Base-by-base conservation (phyloP, 768 basidiomycete species). In the Termitomyces sp. region DNA sequence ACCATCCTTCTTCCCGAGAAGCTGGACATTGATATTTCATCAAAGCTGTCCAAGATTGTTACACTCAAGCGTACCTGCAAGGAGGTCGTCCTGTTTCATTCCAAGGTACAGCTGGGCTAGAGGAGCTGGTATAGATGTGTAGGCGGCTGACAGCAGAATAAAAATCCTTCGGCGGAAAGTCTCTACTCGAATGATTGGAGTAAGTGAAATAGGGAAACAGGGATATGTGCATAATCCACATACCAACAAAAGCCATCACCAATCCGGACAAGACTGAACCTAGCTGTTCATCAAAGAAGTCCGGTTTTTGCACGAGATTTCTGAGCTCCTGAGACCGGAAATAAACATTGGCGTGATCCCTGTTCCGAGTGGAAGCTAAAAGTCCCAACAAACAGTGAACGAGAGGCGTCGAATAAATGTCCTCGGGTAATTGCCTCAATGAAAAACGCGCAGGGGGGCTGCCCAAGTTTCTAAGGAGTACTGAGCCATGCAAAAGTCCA, bases 361-460 rank as follows among this genome's bases (percentile, higher is more conserved):
- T 76, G 49, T 85, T 79, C 61, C 71, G 76, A 14, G 79, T 77
- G 10, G 83, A 77, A 20, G 76, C 72, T 12, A 83, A 67, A 26
- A 90, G 76, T 46, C 66, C 69, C 43, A 69, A 62, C 3, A 88
- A 71, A 16, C 76, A 72, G 55, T 75, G 76, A n/a, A 74, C 67
- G 14, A 89, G 63, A 8, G 83, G 77, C 12, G 73, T 69, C 4
- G 69, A 62, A 10, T 64, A 58, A 20, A 87, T 72, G 37, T 66
- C 70, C 9, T 79, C 75, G 4, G 86, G 83, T 13, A 89, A 69
- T 54, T 87, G 80, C 24, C 69, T 70, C 49, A 89, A 65, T 4
- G 79, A 86, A 67, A 77, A 79, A 24, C 79, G 79, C 39, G 87
- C 88, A 50, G 82, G 78, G 42, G 84, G 72, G 20, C 88, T 90